Evolutionary conservation across 257 asterid genomes (phyloP).

Genomic region (Vinca minor): DNA sequence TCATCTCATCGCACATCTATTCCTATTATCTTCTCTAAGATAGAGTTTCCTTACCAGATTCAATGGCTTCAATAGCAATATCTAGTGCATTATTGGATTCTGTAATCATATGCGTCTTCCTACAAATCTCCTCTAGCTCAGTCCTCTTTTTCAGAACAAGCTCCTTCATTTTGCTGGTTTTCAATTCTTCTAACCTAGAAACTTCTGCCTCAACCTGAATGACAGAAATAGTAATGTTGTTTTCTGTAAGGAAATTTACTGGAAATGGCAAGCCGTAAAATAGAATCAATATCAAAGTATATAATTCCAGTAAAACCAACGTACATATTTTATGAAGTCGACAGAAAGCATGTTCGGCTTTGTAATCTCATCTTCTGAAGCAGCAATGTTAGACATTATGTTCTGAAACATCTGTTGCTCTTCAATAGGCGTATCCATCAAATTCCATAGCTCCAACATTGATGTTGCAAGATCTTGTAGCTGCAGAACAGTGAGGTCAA

Average conservation of each 20-base stretch:
- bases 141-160: constrained; percentile 84
- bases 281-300: constrained; percentile 1
- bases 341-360: constrained; percentile 77
- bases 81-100: constrained; percentile 55
- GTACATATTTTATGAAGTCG: constrained; percentile 56
- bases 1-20: background rate
- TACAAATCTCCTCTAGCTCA: constrained; percentile 79
- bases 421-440: constrained; percentile 94
- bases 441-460: constrained; percentile 90
- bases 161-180: constrained; percentile 91
- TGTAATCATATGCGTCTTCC: constrained; percentile 69
- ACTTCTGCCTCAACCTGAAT: constrained; percentile 82
- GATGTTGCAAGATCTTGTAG: constrained; percentile 86
- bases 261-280: background rate
- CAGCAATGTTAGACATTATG: constrained; percentile 78
- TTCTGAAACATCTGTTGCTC: constrained; percentile 81
- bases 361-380: constrained; percentile 80
- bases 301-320: constrained; percentile 21
- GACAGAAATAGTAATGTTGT: constrained; percentile 14
- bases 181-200: constrained; percentile 76
- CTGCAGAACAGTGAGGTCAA: constrained; percentile 32
- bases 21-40: constrained; percentile 1
- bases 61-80: constrained; percentile 65
- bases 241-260: too few species aligned
- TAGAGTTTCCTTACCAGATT: constrained; percentile 58